Base-by-base conservation (phyloP, 1,284 basidiomycete species). In the Fistulinella cinereoalba region DNA sequence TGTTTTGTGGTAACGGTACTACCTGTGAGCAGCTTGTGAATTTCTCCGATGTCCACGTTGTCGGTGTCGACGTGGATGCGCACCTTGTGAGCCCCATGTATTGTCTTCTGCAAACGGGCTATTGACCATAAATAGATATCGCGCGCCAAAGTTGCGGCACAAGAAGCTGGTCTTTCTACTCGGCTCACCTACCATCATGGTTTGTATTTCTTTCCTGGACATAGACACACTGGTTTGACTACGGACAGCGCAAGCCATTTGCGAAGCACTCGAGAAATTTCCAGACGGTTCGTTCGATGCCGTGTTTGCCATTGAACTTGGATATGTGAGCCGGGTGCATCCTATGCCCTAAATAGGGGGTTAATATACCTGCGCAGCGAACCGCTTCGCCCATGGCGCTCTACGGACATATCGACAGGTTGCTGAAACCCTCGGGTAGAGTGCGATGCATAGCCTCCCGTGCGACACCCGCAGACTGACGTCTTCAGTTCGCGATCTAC, bases 1-100 rank as follows among this genome's bases (percentile, higher is more conserved):
- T 55, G 27, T 54, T 19, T 11, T 55, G 51, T 18, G 48, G 52
- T 5, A 51, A 42, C n/a, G 52, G 51, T 3, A 25, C 36, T 19
- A 27, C 31, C 27, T 39, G 37, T 31, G 24, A 44, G 23, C 39
- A 55, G 12, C 48, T 53, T 15, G 42, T 51, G 6, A 29, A 51
- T 28, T 55, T 53, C 27, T 53, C 51, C 6, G 27, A 51, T 32
- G 42, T 51, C 9, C 23, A 51, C 32, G 51, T 43, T 25, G 39
- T 53, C 19, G 51, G 51, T 23, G 39, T 53, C 9, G 51, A 53
- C 32, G 47, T 32, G 3, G 51, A 53, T n/a, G 19, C 9, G 12
- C 29, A 36, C 16, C 43, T 51, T 28, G 51, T 55, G 6, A 25
- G 50, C 37, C 12, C 18, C 0, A 16, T 22, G 4, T 19, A 34